Conservation (phyloP, 805 yeast species). For the Cyberlindnera maritima region DNA sequence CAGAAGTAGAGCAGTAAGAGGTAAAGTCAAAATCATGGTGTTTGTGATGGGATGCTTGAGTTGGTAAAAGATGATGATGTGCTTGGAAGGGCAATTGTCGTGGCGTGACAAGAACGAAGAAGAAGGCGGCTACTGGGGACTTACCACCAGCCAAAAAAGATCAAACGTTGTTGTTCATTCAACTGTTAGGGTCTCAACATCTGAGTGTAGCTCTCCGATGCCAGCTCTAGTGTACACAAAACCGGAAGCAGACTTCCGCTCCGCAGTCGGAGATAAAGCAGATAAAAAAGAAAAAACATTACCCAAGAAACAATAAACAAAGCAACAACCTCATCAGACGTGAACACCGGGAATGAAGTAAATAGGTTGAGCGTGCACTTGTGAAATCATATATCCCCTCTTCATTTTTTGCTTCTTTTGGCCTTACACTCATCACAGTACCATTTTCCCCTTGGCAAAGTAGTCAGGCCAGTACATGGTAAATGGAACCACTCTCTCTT, state of each 20-base stretch:
- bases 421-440: conserved; percentile 64
- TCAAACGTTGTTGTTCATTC: not conserved
- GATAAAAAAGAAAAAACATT: not conserved
- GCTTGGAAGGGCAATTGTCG: no score
- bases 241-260: not conserved
- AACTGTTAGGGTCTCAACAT: not conserved
- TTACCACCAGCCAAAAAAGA: no score
- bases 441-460: conserved; percentile 87
- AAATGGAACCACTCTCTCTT: conserved; percentile 94
- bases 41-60: not conserved
- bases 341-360: no score
- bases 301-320: not conserved
- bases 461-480: conserved; percentile 84
- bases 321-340: not conserved
- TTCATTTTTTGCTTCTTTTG: conserved; percentile 37
- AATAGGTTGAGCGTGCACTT: no score
- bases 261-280: not conserved
- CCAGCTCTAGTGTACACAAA: not conserved
- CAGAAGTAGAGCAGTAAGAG: not conserved
- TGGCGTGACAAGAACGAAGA: no score
- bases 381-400: no score
- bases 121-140: no score
- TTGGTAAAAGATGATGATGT: no score
- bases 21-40: not conserved
- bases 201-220: not conserved